Conservation (phyloP, 1,284 basidiomycete species). For the Cystobasidiaceae sp. region DNA sequence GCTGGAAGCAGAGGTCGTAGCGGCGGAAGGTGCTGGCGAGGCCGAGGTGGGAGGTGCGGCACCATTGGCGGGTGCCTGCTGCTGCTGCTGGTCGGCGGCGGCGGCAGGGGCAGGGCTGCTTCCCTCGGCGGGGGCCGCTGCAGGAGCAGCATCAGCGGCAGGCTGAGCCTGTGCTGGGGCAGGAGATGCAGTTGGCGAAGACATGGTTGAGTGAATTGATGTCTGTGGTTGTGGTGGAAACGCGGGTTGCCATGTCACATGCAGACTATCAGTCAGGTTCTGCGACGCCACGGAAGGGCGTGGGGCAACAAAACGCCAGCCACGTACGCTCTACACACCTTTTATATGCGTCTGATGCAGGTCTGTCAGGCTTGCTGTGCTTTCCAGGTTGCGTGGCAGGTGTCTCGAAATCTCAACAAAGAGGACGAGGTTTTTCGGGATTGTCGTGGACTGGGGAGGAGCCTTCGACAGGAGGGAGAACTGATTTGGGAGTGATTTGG, state of each 20-base stretch:
- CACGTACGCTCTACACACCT: no score
- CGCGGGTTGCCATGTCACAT: no score
- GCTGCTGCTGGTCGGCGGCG: conserved; percentile 18
- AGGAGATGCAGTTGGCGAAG: conserved; percentile 39
- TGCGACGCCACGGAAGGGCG: no score
- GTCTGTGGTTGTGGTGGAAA: no score
- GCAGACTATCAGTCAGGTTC: no score
- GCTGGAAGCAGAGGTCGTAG: conserved; percentile 16
- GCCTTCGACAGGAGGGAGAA: no score
- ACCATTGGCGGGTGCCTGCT: conserved; percentile 14
- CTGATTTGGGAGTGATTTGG: no score
- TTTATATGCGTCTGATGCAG: no score
- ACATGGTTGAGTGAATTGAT: conserved; percentile 6
- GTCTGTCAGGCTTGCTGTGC: conserved; percentile 9
- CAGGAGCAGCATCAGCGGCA: conserved; percentile 34
- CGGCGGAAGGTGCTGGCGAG: conserved; percentile 26
- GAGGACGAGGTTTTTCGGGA: not conserved
- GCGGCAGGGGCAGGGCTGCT: conserved; percentile 7
- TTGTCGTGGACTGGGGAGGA: no score
- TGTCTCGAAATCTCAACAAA: conserved; percentile 8
- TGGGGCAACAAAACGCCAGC: no score
- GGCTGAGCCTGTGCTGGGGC: conserved; percentile 34
- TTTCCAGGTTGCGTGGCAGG: not conserved
- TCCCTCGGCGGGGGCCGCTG: conserved; percentile 15
- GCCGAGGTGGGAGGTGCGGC: conserved; percentile 33